Evolutionary conservation across 2,329 filamentous ascomycete species (phyloP).

Genomic region (Cadophora sp.): DNA sequence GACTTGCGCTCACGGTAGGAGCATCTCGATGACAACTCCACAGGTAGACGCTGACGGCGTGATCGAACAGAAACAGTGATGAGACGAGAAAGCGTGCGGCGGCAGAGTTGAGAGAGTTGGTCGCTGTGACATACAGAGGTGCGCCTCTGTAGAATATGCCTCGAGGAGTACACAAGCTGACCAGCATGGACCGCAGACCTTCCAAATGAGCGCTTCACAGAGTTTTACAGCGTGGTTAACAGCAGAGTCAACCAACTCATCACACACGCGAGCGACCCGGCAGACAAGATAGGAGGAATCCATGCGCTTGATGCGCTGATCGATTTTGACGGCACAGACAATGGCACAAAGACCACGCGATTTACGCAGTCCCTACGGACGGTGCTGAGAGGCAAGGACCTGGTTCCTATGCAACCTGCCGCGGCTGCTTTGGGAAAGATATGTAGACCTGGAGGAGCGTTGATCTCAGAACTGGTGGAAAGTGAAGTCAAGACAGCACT

Average conservation of each 20-base stretch:
- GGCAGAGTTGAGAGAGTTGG: conserved; percentile 43
- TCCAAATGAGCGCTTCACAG: conserved; percentile 77
- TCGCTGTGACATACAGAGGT: conserved; percentile 45
- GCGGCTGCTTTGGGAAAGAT: conserved; percentile 89
- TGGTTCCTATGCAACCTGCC: conserved; percentile 87
- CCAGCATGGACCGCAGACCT: conserved; percentile 62
- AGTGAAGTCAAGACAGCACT: conserved; percentile 95
- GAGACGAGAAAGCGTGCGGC: conserved; percentile 45
- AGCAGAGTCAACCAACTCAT: conserved; percentile 74
- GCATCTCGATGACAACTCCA: conserved; percentile 1
- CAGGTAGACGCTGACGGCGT: conserved; percentile 21
- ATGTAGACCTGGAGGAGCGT: conserved; percentile 88
- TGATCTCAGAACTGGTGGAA: conserved; percentile 95
- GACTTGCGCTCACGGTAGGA: conserved; percentile 43
- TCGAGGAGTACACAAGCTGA: not conserved
- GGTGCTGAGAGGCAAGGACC: conserved; percentile 89
- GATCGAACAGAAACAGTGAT: conserved; percentile 38
- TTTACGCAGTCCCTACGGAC: conserved; percentile 91
- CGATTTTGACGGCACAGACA: conserved; percentile 95
- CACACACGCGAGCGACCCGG: conserved; percentile 83
- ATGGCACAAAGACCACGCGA: conserved; percentile 89
- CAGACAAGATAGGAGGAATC: conserved; percentile 89
- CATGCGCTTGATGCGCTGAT: conserved; percentile 91
- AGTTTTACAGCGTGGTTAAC: conserved; percentile 72
- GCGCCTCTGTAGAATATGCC: conserved; percentile 2